Base-by-base conservation (phyloP, 306 rosid species). In the Pyrus communis region DNA sequence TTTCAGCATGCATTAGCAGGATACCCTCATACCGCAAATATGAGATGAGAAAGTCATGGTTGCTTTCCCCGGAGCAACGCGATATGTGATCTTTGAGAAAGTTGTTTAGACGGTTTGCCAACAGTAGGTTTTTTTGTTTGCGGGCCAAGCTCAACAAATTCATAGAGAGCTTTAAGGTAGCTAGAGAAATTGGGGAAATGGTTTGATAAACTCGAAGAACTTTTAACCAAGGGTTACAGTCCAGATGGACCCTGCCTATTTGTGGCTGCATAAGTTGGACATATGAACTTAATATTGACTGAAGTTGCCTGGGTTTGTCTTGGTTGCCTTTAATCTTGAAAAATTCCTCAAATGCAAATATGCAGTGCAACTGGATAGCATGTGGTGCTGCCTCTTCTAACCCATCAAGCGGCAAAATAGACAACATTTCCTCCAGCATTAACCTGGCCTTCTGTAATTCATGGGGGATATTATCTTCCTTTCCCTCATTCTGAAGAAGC, bases 391-490 rank as follows among this genome's bases (percentile, higher is more conserved):
- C 98, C 83, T 91, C 98, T 77, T 85, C 91, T 84, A 93, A 81
- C 75, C 96, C 98, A 58, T 93, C 98, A 69, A 93, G 90, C 33
- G 98, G 97, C 76, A 93, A 77, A 85, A 88, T 81, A 73, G 97
- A 81, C 71, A 91, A 80, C 21, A 84, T 79, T 86, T 91, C 98
- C 82, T 91, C 98, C 83, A 93, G 82, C 98, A 93, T 87, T 73
- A 79, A 86, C 86, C 88, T 93, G 9, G 98, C 98, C 89, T 87
- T 90, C 82, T 86, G 94, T 84, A 91, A 80, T 69, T 93, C 96
- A 78, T 67, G 80, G 33, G 85, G 83, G 70, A 88, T 83, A 79
- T 83, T 84, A 78, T 93, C 97, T 74, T 73, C 85, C 77, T 82
- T 87, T 73, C 89, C 94, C 78, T 85, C 97, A 67, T 84, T 90